A percentile compares a stretch with the other conserved stretches of the same genome.
phyloP scores from a whole-genome alignment of 768 basidiomycete genomes.

The Tulasnella sp. region DNA sequence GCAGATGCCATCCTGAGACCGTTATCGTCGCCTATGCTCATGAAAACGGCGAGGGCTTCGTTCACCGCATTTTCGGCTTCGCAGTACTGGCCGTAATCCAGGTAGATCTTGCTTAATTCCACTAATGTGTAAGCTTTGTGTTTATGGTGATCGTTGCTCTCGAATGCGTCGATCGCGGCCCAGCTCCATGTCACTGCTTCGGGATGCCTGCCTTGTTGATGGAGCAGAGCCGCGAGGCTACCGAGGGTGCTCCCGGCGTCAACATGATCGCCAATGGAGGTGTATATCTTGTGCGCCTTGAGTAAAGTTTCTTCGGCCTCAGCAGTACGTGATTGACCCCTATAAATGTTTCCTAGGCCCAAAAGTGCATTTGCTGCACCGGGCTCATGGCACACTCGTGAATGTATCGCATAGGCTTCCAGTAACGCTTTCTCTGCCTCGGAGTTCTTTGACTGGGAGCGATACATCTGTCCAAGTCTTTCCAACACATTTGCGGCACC shows the following conservation, averaged over 20 bases:
- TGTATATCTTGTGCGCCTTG: too few species aligned
- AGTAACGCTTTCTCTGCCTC: neutral
- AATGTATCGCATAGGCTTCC: neutral
- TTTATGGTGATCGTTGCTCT: neutral
- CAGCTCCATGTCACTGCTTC: neutral
- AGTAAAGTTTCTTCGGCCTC: neutral
- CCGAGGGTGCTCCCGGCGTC: neutral
- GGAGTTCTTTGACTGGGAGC: neutral
- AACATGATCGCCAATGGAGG: too few species aligned
- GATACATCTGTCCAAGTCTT: neutral
- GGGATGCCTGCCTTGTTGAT: neutral
- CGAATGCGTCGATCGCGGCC: neutral
- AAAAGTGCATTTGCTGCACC: neutral
- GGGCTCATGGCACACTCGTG: neutral
- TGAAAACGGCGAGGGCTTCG: neutral
- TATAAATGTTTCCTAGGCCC: neutral
- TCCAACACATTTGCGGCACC: neutral
- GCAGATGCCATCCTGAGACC: neutral
- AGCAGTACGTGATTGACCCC: neutral
- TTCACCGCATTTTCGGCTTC: neutral
- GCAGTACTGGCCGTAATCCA: neutral
- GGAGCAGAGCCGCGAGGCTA: neutral
- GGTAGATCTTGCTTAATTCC: neutral
- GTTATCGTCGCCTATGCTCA: neutral
- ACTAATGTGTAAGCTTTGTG: neutral